Base-by-base conservation (phyloP, 2,329 filamentous ascomycete species). In the Colletotrichum echinochloae region DNA sequence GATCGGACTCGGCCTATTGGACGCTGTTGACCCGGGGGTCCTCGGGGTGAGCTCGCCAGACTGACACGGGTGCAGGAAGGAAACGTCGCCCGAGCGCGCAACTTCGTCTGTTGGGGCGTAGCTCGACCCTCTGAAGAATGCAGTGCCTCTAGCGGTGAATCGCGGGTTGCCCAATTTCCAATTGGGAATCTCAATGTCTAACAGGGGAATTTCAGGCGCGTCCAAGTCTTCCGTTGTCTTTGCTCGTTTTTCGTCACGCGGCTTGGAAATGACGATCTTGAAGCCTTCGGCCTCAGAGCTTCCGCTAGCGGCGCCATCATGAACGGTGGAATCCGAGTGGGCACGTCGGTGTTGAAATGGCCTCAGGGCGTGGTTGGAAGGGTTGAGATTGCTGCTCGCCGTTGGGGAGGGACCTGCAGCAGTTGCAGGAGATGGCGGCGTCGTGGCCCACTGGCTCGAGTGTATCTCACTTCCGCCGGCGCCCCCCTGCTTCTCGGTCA, bases 101-200 rank as follows among this genome's bases (percentile, higher is more conserved):
- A 90, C 80, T 71, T 94, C 93, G 63, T 95, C 93, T 7, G 89
- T 91, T 3, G 93, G 92, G 4, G 91, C 89, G 79, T 94, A 93
- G 20, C 92, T 90, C n/a, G 95, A 97, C 74, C 91, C 92, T 72
- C 93, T 91, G 73, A 98, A 85, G 72, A 94, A 87, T 3, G 93
- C 90, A 3, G 92, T 94, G 14, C 94, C 94, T 74, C 88, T 87
- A 63, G 88, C 83, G 73, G 92, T 95, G 80, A 97, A 97, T 69
- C 90, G 89, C 23, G 94, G 94, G 1, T 91, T 92, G 16, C 94
- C 95, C 67, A 98, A 84, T 74, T 91, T 91, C 85, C 95, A 97
- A 66, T 93, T 91, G 44, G 95, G 94, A 60, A 97, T 97, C 28
- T 90, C 86, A 52, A 95, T 87, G 74, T 94, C 89, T 60, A 97